These are phyloP conservation scores for Pleurotus eryngii DNA, from an alignment of 768 basidiomycete genomes.

Conservation along the genomic window DNA sequence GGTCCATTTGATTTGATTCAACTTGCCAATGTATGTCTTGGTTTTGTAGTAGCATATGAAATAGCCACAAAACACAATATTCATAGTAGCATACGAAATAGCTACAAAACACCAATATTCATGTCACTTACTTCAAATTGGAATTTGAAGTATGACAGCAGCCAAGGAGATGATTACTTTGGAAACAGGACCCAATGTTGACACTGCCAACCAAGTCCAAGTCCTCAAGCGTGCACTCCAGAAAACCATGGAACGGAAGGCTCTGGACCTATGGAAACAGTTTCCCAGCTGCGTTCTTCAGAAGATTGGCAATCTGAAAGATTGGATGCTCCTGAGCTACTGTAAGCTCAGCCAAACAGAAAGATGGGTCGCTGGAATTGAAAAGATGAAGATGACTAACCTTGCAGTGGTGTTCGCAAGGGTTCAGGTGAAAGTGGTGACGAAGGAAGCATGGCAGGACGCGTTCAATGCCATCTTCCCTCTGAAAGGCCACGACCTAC, in stretches of 20 bases:
- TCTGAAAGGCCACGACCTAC: not conserved
- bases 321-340: not conserved
- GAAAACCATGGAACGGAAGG: not conserved
- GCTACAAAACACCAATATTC: too few species aligned
- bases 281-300: not conserved
- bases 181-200: not conserved
- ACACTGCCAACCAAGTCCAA: not conserved
- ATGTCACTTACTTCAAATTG: too few species aligned
- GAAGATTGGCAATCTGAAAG: not conserved
- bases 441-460: not conserved
- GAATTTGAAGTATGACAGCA: too few species aligned
- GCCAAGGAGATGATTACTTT: not conserved
- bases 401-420: not conserved
- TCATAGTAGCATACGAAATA: too few species aligned
- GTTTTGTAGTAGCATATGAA: too few species aligned
- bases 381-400: not conserved
- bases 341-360: not conserved
- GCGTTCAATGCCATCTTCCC: not conserved
- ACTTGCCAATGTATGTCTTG: too few species aligned
- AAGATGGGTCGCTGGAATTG: not conserved
- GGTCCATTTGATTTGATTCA: too few species aligned
- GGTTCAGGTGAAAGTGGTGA: not conserved
- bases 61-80: too few species aligned
- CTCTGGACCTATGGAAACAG: not conserved
- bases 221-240: too few species aligned